Conservation (phyloP, 2,329 filamentous ascomycete species). For the Xylariaceae sp. region DNA sequence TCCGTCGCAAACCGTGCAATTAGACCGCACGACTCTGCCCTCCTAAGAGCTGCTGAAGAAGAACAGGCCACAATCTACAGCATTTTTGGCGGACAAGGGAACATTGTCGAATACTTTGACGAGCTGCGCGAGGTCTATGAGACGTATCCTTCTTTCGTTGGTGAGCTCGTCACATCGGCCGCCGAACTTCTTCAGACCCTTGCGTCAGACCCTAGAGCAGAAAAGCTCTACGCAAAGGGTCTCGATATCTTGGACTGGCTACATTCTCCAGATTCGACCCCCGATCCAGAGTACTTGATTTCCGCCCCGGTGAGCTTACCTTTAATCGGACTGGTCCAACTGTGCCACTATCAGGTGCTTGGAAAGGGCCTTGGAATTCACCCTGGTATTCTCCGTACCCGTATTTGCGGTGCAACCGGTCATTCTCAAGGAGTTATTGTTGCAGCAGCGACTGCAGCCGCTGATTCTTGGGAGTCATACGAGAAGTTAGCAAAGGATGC, state of each 20-base stretch:
- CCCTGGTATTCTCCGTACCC: conserved; percentile 83
- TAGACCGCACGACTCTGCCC: conserved; percentile 89
- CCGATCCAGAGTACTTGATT: conserved; percentile 91
- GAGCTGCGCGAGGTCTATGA: conserved; percentile 89
- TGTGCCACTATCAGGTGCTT: conserved; percentile 93
- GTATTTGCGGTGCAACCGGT: conserved; percentile 85
- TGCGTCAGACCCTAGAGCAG: conserved; percentile 79
- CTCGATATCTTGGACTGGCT: conserved; percentile 94
- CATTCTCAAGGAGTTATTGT: conserved; percentile 97
- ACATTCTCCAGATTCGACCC: conserved; percentile 83
- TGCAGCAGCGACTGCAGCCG: conserved; percentile 86
- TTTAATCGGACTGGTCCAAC: conserved; percentile 91
- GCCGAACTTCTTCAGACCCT: conserved; percentile 87
- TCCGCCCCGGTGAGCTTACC: conserved; percentile 95
- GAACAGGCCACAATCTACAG: conserved; percentile 84
- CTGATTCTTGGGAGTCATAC: conserved; percentile 92
- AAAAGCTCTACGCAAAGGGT: conserved; percentile 97
- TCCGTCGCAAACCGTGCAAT: conserved; percentile 82
- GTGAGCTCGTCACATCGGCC: conserved; percentile 78
- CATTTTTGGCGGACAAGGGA: conserved; percentile 95
- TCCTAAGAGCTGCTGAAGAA: conserved; percentile 86
- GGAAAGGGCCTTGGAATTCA: conserved; percentile 89
- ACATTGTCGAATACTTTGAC: conserved; percentile 99
- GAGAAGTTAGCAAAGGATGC: conserved; percentile 77
- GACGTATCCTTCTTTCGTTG: conserved; percentile 89